Base-by-base conservation (phyloP, 495 filamentous ascomycete species). In the Copromyces sp. region DNA sequence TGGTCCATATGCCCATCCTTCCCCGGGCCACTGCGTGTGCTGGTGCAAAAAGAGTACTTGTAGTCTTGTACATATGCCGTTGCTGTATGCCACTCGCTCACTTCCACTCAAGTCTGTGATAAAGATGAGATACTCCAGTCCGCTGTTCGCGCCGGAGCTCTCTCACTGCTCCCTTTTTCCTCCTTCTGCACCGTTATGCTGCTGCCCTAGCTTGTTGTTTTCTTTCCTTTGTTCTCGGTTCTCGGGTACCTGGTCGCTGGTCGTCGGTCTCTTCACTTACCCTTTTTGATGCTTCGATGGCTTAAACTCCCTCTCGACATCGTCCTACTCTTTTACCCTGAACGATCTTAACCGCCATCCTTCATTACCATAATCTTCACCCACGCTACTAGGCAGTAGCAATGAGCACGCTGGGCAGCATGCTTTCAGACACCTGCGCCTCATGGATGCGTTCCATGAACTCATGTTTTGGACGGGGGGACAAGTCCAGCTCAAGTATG, bases 381-480 rank as follows among this genome's bases (percentile, higher is more conserved):
- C 61, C 70, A 32, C 65, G n/a, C 53, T 65, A 61, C 71, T 69
- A 75, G 70, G 9, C 17, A 35, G 12, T 68, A 78, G 65, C 74
- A 65, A 82, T 82, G 81, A 83, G 79, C 75, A 70, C 75, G 70
- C 75, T 81, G 73, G 79, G 79, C 79, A 80, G 77, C 75, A 82
- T 83, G 74, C 72, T 84, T 59, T 75, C 78, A 74, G 82, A 81
- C 72, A 76, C 79, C 24, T 81, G 80, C 74, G 75, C 78, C 65
- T 82, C 81, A 53, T 85, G 81, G 83, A 78, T 83, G 41, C 73
- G 72, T 75, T 83, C 79, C 70, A 39, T 85, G 70, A 76, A 79
- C 70, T 78, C 80, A 42, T 86, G 84, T 69, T 86, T 83, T 74
- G 77, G 81, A 68, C 14, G 74, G 37, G 80, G 80, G 71, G 79